phyloP scores from a whole-genome alignment of 2,329 filamentous ascomycete species.

The Botrytis byssoidea region DNA sequence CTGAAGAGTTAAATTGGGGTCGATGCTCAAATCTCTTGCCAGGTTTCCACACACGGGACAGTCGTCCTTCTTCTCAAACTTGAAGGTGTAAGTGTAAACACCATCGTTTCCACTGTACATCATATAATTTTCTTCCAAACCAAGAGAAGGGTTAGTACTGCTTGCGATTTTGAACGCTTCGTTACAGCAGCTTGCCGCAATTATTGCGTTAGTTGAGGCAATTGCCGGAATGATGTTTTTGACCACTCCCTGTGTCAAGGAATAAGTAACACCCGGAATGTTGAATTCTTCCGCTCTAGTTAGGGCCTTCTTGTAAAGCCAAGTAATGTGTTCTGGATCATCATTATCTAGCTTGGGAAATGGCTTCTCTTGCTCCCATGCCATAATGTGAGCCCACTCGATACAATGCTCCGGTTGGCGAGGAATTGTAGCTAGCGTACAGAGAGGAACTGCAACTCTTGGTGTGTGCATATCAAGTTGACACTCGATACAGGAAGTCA shows the following conservation, averaged over 20 bases:
- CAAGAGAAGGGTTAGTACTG: constrained; percentile 74
- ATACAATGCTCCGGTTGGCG: constrained; percentile 97
- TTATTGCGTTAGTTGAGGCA: constrained; percentile 94
- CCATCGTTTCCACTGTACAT: constrained; percentile 97
- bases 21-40: constrained; percentile 70
- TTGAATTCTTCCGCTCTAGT: constrained; percentile 81
- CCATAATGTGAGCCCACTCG: constrained; percentile 98
- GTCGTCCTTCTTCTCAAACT: constrained; percentile 89
- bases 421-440: constrained; percentile 93
- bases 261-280: constrained; percentile 90
- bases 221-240: constrained; percentile 99
- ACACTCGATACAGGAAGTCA: constrained; percentile 96
- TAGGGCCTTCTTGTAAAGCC: constrained; percentile 86
- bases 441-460: constrained; percentile 93
- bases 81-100: constrained; percentile 97
- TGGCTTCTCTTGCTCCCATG: constrained; percentile 84
- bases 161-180: constrained; percentile 95
- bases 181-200: constrained; percentile 93
- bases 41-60: constrained; percentile 91
- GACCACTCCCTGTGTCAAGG: constrained; percentile 93
- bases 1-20: constrained; percentile 69
- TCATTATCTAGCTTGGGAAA: constrained; percentile 90
- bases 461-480: constrained; percentile 98
- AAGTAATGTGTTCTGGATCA: constrained; percentile 94
- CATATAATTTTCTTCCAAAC: constrained; percentile 88